These are phyloP conservation scores for Helianthus tuberosus DNA, from an alignment of 129 eudicot genomes.

Conservation along the genomic window DNA sequence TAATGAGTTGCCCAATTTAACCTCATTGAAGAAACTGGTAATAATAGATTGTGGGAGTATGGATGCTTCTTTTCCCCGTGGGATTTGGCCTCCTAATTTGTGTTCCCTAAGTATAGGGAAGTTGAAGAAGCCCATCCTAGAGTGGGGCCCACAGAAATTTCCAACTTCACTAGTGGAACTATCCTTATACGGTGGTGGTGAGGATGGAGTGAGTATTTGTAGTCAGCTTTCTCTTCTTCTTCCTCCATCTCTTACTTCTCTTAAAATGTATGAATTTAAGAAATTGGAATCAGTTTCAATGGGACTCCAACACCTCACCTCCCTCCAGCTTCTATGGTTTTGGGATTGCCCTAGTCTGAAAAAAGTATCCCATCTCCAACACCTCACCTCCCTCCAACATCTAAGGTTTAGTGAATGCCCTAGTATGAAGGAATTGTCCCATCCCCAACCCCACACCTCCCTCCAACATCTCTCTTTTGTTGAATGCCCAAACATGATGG, in stretches of 20 bases:
- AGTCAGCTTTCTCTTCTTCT: conserved; percentile 1
- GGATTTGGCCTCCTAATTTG: conserved; percentile 27
- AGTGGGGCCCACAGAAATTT: conserved; percentile 26
- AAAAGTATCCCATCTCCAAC: no score
- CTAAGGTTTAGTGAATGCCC: neutral
- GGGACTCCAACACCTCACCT: no score
- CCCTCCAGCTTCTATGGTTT: no score
- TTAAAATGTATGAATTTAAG: neutral
- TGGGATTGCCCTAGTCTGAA: no score
- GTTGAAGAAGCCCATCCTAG: neutral
- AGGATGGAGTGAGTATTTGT: neutral
- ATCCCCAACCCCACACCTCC: no score
- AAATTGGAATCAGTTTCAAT: no score
- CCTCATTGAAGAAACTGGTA: neutral
- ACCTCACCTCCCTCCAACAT: conserved; percentile 8
- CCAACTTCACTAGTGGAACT: conserved; percentile 3
- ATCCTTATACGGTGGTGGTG: neutral
- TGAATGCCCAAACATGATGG: neutral
- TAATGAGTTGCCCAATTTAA: neutral
- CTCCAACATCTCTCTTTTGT: rapidly evolving
- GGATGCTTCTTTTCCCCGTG: conserved; percentile 13
- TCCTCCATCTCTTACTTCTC: conserved; percentile 11
- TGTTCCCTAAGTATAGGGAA: neutral
- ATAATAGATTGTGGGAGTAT: neutral
- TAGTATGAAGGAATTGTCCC: no score